Conservation (phyloP, 1,284 basidiomycete genomes). For the Fomes fomentarius region DNA sequence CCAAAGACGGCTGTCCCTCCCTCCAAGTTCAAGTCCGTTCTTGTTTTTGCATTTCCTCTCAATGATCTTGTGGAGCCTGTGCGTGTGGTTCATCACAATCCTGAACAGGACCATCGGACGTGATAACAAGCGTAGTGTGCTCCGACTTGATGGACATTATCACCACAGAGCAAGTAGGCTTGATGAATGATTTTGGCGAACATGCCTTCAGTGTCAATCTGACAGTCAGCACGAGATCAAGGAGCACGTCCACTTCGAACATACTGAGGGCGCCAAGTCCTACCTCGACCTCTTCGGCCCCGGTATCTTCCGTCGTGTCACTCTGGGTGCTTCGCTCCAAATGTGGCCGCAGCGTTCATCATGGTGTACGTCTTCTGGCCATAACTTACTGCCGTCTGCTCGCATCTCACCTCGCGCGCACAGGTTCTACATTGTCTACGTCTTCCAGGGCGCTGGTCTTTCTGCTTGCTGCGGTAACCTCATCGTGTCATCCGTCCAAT, state of each 20-base stretch:
- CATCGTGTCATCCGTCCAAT: conserved; percentile 79
- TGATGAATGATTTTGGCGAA: too few relatives aligned
- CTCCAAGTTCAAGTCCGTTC: too few relatives aligned
- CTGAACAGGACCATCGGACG: too few relatives aligned
- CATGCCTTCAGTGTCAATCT: too few relatives aligned
- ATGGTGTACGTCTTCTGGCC: conserved; percentile 61
- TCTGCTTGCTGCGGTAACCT: conserved; percentile 71
- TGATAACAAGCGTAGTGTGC: too few relatives aligned
- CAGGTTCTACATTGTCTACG: conserved; percentile 77
- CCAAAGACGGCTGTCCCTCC: too few relatives aligned
- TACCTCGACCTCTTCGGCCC: conserved; percentile 67
- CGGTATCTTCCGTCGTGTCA: conserved; percentile 46
- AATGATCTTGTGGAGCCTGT: too few relatives aligned
- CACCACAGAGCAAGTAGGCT: too few relatives aligned
- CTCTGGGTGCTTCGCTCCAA: conserved; percentile 45
- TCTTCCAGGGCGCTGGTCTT: conserved; percentile 77
- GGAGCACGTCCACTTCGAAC: conserved; percentile 73
- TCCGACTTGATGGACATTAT: too few relatives aligned
- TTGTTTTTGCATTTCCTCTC: too few relatives aligned
- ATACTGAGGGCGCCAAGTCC: conserved; percentile 70
- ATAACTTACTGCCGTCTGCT: not conserved
- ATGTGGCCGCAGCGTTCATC: conserved; percentile 52
- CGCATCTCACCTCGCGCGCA: not conserved
- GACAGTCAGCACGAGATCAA: too few relatives aligned
- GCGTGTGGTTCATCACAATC: too few relatives aligned